Percentiles rank a stretch among this genome's conserved stretches.
Evolutionary conservation across 345 rosid genomes (phyloP).

Genomic region (Camelina neglecta): DNA sequence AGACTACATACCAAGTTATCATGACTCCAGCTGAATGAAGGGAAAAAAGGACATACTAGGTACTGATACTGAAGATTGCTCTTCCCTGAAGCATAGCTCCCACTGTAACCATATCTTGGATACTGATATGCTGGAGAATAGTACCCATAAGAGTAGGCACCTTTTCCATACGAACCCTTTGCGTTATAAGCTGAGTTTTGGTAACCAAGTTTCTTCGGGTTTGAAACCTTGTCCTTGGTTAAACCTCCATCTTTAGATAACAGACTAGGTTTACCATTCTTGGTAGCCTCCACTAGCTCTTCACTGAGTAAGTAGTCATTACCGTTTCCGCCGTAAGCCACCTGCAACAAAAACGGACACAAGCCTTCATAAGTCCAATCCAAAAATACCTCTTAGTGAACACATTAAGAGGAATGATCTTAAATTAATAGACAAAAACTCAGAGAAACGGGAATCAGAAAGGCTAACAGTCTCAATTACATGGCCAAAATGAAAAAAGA

Average conservation of each 20-base stretch:
- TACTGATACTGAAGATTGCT: conserved; percentile 49
- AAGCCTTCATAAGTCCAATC: conserved; percentile 18
- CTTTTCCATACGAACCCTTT: conserved; percentile 51
- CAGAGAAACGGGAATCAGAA: neutral
- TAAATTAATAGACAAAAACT: conserved; percentile 3
- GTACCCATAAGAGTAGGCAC: conserved; percentile 44
- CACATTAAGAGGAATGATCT: conserved; percentile 39
- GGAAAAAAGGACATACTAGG: conserved; percentile 47
- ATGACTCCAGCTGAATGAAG: neutral
- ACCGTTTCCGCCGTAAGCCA: conserved; percentile 27
- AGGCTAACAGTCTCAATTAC: neutral
- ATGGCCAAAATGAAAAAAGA: conserved; percentile 12
- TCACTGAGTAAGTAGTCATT: conserved; percentile 20
- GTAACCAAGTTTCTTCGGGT: conserved; percentile 50
- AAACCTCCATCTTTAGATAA: conserved; percentile 41
- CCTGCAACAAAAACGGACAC: conserved; percentile 42
- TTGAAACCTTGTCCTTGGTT: conserved; percentile 48
- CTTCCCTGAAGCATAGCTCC: conserved; percentile 57
- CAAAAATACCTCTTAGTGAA: conserved; percentile 57
- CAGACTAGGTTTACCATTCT: conserved; percentile 42
- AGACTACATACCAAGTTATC: neutral
- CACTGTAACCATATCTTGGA: conserved; percentile 57
- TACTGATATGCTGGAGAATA: conserved; percentile 52
- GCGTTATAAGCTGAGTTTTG: conserved; percentile 49
- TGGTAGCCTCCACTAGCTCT: conserved; percentile 35